Evolutionary conservation across 768 basidiomycete genomes (phyloP), one percentile per base, ranked within the genome.

Genomic region (Leccinum broughii): DNA sequence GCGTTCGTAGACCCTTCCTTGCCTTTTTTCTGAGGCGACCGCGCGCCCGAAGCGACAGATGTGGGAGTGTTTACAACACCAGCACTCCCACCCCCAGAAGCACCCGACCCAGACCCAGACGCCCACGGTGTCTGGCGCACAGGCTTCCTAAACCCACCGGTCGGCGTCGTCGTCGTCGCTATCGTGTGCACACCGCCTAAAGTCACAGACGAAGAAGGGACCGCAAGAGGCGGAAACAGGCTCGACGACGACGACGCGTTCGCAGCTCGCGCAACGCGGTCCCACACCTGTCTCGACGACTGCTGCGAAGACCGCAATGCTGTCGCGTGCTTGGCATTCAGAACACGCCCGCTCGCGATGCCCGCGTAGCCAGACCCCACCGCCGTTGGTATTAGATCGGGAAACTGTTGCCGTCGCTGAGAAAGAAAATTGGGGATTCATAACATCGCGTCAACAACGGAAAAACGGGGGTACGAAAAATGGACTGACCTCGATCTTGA

Each of bases 261-360:
- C 0, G 93, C 95, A 0, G 92, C 94, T 61, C 83, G 84, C 7
- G 92, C 94, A 26, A 96, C 93, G 15, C 94, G 86, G 63, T 94
- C 92, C 87, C 84, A 93, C 0, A 96, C 82, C 61, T 88, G 83
- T 54, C 88, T 79, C 2, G 88, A 85, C 3, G 85, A 79, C 61
- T 80, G 79, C 30, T 80, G 77, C 11, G 84, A 81, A 2, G 85
- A 81, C 9, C 84, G 81, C 0, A 84, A 76, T 1, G 83, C 78
- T 0, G 90, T 90, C 1, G 84, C 83, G 59, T 92, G 83, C 71
- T 95, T 94, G 37, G 88, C 91, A 65, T 90, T 92, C 58, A 97
- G 78, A 35, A 93, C 88, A 3, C 91, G 86, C 6, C 93, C 93
- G 26, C 87, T 85, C 4, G 92, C 80, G 62, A 95, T 89, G 0